Base-by-base conservation (phyloP, 352 stramenopile species). In the Globisporangium echinulatum region DNA sequence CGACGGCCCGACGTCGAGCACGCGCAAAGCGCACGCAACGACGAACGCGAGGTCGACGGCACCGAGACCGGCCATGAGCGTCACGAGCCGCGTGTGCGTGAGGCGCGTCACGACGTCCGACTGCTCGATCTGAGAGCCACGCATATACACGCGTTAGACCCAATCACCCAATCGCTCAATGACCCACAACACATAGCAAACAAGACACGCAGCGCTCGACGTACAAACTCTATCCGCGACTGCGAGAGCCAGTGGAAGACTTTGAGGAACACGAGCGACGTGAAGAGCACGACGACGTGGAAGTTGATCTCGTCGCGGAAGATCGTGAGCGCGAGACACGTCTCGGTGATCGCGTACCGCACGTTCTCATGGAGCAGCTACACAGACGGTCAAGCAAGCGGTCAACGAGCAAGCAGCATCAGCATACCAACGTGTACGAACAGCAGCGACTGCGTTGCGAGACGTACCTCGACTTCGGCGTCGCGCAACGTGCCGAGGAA, bases 321-420 rank as follows among this genome's bases (percentile, higher is more conserved):
- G 55, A 99, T 98, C 44, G 97, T 99, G 33, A 99, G 85, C n/a
- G 97, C 97, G 33, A 99, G 75, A 82, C 96, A 99, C 25, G 96
- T 99, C 82, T 99, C 97, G 6, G 96, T 99, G 59, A 99, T 87
- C 42, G 97, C 92, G 72, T 98, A 99, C 40, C 96, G 92, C 47
- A 97, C 91, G 71, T 98, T 98, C 60, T 99, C 96, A 47, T 92
- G 86, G 50, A 99, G 70, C 11, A 98, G 74, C 85, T 98, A 79
- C 4, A 36, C n/a, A 33, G 25, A 33, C 25, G 25, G 25, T 33
- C 25, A 33, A 33, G 17, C n/a, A 33, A 3, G 2, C 25, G 25
- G 25, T 33, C 25, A 33, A 33, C 25, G 25, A 33, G 25, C 25
- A 33, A 33, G 42, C 19, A 61, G 15, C 13, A 50, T 11, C 25